These are phyloP conservation scores for Metroxylon sagu DNA, from an alignment of 176 grass and related monocot genomes.

Conservation along the genomic window DNA sequence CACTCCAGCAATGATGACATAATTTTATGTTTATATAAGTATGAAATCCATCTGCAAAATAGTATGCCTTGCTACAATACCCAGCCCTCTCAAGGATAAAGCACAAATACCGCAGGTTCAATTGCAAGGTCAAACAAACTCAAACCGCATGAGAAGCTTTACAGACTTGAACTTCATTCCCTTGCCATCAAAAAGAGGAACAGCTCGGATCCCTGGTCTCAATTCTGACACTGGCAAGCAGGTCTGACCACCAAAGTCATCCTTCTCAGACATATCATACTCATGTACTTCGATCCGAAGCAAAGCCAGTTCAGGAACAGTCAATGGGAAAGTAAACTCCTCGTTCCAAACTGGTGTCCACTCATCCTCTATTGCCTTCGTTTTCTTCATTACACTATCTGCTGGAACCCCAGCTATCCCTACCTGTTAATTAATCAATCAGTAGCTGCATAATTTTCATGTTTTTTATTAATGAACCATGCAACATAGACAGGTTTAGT, in stretches of 20 bases:
- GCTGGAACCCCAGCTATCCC: constrained; percentile 72
- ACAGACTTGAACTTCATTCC: constrained; percentile 46
- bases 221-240: constrained; percentile 72
- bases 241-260: constrained; percentile 81
- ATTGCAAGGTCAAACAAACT: constrained; percentile 29
- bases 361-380: constrained; percentile 74
- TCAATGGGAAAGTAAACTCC: constrained; percentile 56
- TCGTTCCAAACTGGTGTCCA: constrained; percentile 82
- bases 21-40: no score
- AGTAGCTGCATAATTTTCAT: no score
- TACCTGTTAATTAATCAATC: constrained; percentile 33
- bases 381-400: constrained; percentile 75
- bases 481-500: no score
- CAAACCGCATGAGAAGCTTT: constrained; percentile 82
- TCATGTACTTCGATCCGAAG: constrained; percentile 81
- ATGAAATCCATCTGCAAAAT: no score
- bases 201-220: constrained; percentile 63
- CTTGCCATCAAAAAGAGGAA: constrained; percentile 54
- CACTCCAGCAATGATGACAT: no score
- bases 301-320: constrained; percentile 68
- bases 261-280: constrained; percentile 96
- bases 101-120: neutral
- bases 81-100: constrained; percentile 1
- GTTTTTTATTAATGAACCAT: no score
- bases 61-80: no score